Percentiles rank a stretch among this genome's conserved stretches.
Conservation (phyloP, 139 green algal species). For the Chlamydomonas urium region DNA sequence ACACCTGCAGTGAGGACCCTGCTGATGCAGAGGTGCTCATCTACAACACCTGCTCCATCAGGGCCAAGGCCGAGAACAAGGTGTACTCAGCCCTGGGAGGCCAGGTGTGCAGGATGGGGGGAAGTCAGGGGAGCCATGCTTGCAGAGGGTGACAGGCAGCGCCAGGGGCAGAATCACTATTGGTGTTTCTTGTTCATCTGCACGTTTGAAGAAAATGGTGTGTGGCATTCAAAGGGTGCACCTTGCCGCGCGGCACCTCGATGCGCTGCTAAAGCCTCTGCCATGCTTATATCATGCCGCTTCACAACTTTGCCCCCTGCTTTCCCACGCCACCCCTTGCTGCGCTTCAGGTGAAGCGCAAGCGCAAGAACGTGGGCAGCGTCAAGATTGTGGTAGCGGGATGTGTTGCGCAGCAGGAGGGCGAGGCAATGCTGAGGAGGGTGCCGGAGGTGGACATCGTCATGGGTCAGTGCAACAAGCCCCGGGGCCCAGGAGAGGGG, state of each 20-base stretch:
- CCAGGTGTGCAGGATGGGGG: neutral
- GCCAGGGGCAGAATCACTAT: too few relatives aligned
- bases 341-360: slow-evolving; percentile 13
- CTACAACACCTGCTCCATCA: slow-evolving; percentile 98
- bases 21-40: slow-evolving; percentile 87
- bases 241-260: too few relatives aligned
- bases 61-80: slow-evolving; percentile 96
- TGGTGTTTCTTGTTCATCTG: too few relatives aligned
- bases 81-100: slow-evolving; percentile 27
- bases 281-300: too few relatives aligned
- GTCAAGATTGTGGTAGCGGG: slow-evolving; percentile 88
- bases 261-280: too few relatives aligned
- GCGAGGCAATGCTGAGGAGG: slow-evolving; percentile 76
- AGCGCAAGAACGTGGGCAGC: slow-evolving; percentile 51
- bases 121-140: neutral
- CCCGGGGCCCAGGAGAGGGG: too few relatives aligned
- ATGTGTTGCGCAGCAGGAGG: slow-evolving; percentile 92
- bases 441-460: slow-evolving; percentile 97
- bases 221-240: too few relatives aligned
- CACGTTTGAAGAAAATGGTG: too few relatives aligned
- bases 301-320: too few relatives aligned
- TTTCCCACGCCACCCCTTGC: neutral
- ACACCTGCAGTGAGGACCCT: slow-evolving; percentile 69
- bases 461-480: slow-evolving; percentile 80
- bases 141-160: neutral